A percentile compares a stretch with the other conserved stretches of the same genome.
phyloP scores from a whole-genome alignment of 768 basidiomycete species.

The Candolleomyces aberdarensis region DNA sequence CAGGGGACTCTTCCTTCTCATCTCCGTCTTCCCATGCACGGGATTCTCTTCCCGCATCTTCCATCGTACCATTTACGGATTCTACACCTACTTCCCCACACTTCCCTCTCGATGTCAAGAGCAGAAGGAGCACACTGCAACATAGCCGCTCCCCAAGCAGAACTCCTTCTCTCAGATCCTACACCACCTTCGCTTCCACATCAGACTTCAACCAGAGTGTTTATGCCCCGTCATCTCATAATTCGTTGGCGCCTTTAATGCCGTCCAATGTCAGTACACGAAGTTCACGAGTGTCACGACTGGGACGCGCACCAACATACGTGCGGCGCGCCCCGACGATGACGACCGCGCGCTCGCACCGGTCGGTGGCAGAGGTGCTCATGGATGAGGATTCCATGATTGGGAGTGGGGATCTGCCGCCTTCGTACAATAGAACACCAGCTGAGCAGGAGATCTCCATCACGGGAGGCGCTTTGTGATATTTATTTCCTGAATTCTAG shows the following conservation, averaged over 20 bases:
- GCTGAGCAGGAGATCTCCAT: constrained; percentile 3
- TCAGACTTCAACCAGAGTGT: background rate
- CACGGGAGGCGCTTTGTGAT: background rate
- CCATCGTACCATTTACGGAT: constrained; percentile 1
- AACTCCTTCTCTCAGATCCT: background rate
- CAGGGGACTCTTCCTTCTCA: background rate
- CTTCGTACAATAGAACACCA: background rate
- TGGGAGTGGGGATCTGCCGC: background rate
- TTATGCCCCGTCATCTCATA: background rate
- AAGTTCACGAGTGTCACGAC: background rate
- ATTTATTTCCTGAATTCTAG: background rate
- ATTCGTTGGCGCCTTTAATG: background rate
- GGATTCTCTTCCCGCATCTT: background rate
- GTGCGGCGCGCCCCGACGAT: background rate
- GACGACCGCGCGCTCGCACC: background rate
- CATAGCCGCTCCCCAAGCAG: background rate
- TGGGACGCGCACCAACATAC: constrained; percentile 3
- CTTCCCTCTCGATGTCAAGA: constrained; percentile 4
- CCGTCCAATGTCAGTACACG: background rate
- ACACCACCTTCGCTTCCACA: constrained; percentile 4
- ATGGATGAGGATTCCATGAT: constrained; percentile 6
- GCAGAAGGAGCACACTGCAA: background rate
- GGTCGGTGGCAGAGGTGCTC: constrained; percentile 5
- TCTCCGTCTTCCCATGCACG: background rate
- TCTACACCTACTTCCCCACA: background rate